Conservation (phyloP, 2,329 filamentous ascomycete genomes). For the Arthrocladium fulminans region DNA sequence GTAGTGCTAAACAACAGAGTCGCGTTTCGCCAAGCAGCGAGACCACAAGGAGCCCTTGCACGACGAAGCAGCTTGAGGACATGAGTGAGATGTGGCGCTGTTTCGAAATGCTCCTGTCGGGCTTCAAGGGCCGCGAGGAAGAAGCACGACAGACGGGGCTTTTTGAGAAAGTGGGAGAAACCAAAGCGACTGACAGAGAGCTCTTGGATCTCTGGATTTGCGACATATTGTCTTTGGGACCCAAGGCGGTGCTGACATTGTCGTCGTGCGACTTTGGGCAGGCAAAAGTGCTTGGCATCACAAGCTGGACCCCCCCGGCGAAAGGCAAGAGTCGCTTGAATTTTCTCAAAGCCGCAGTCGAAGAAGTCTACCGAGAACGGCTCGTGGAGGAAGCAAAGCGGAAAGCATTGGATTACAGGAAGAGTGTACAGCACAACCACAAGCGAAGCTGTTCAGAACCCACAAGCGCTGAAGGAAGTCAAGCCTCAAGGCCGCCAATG, state of each 20-base stretch:
- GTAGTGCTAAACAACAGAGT: constrained; percentile 30
- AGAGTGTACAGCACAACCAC: constrained; percentile 6
- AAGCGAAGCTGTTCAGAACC: constrained; percentile 5
- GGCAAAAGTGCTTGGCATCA: constrained; percentile 48
- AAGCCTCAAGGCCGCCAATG: background rate
- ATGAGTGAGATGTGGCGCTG: constrained; percentile 59
- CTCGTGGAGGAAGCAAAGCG: constrained; percentile 18
- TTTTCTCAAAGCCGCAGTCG: constrained; percentile 54
- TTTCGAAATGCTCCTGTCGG: constrained; percentile 47
- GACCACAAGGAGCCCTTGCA: constrained; percentile 42
- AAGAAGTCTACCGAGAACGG: constrained; percentile 48
- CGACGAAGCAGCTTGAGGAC: constrained; percentile 50
- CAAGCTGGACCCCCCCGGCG: constrained; percentile 45
- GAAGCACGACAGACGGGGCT: constrained; percentile 49
- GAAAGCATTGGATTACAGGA: constrained; percentile 15
- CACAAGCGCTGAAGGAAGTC: too few species aligned
- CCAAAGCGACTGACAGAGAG: constrained; percentile 36
- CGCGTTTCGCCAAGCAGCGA: constrained; percentile 33
- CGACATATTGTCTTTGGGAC: constrained; percentile 52
- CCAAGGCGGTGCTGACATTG: constrained; percentile 47
- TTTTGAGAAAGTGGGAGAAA: constrained; percentile 34
- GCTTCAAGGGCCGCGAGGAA: constrained; percentile 45
- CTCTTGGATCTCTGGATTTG: constrained; percentile 54
- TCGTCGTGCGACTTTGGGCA: constrained; percentile 40
- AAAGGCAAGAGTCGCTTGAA: constrained; percentile 41